Evolutionary conservation across 202 grass and related monocot genomes (phyloP), one percentile per base, ranked within the genome.

Genomic region (Saccharum hybrid): DNA sequence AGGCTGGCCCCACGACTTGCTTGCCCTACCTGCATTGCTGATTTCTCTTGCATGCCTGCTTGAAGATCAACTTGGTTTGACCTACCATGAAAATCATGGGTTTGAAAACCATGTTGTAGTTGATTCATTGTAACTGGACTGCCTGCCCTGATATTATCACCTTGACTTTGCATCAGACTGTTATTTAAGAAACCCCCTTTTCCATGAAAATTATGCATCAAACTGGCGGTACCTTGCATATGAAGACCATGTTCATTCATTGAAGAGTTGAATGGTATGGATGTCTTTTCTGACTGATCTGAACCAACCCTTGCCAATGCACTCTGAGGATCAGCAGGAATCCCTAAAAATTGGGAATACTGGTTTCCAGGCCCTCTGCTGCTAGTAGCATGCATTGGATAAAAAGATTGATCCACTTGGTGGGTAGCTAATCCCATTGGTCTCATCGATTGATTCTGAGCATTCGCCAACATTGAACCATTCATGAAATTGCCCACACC

Each of bases 321-420:
- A 89, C 72, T 83, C 72, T 84, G 86, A 79, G 66, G 77, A 87
- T 94, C 90, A 83, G 77, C 76, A 76, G 93, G 71, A 71, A 98
- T 89, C 62, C 85, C 90, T 76, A 92, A 79, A 86, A 90, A 90
- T 43, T 92, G 90, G 41, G 97, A 84, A 81, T 96, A 84, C 82
- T 99, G 93, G 71, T 94, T 90, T 78, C 73, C 79, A 84, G 76
- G 68, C 18, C 66, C 75, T 83, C 77, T 83, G 79, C 82, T 92
- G 81, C 76, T 88, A 74, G 85, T 86, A 63, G 86, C 77, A 86
- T 86, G 86, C 74, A 92, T 86, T 77, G 80, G 85, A 91, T 89
- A 92, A 66, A 96, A 89, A 72, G 91, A 88, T 36, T 91, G 97
- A 68, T 96, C 87, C 79, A 90, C 54, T 82, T 98, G 93, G 62